Evolutionary conservation across 2,329 filamentous ascomycete species (phyloP).

Genomic region (Arachnomyces sp.): DNA sequence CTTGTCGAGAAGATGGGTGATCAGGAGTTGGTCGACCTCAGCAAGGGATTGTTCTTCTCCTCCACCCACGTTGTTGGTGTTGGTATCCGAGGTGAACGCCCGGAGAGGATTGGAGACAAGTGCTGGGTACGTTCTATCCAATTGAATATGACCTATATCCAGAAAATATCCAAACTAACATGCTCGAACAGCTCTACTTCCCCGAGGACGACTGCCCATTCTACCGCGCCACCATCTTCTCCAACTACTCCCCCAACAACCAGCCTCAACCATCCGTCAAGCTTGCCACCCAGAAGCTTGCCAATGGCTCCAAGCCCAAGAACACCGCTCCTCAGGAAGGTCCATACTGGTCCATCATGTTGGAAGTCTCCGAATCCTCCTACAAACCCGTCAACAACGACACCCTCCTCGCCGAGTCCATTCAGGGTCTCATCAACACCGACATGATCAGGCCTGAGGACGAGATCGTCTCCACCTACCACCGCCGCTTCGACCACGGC

Average conservation of each 20-base stretch:
- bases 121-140: constrained; percentile 65
- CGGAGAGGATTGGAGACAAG: constrained; percentile 96
- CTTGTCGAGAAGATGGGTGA: constrained; percentile 83
- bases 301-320: constrained; percentile 72
- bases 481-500: constrained; percentile 95
- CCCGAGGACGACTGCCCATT: constrained; percentile 98
- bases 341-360: constrained; percentile 99
- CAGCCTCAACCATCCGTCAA: constrained; percentile 77
- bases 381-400: constrained; percentile 89
- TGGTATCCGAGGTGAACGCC: constrained; percentile 82
- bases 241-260: constrained; percentile 99
- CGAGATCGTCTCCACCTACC: constrained; percentile 96
- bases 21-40: constrained; percentile 70
- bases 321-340: constrained; percentile 70
- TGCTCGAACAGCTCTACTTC: constrained; percentile 71
- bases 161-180: neutral
- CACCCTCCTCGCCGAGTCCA: constrained; percentile 80
- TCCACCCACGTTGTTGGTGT: constrained; percentile 96
- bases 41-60: constrained; percentile 92
- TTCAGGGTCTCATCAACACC: constrained; percentile 95
- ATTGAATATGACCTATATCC: neutral
- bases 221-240: constrained; percentile 99
- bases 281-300: constrained; percentile 78
- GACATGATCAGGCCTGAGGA: constrained; percentile 87
- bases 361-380: constrained; percentile 91